Percentiles rank a stretch among this genome's conserved stretches.
Conservation (phyloP, 495 filamentous ascomycete species). For the Thozetella sp. region DNA sequence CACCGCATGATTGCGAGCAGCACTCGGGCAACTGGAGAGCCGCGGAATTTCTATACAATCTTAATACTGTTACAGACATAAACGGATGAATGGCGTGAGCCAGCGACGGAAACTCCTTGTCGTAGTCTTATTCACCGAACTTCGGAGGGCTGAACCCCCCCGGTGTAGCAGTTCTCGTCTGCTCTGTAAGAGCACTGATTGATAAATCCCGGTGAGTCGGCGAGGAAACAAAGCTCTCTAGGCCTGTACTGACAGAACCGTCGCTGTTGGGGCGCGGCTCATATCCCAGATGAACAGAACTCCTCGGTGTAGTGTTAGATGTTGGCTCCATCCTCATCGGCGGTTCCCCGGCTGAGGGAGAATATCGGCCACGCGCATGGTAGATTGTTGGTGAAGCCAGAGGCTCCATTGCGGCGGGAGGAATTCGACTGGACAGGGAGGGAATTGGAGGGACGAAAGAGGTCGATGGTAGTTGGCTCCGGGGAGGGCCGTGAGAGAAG, state of each 20-base stretch:
- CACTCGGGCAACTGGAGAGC: no score
- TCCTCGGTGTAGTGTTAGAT: background rate
- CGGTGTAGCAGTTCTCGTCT: background rate
- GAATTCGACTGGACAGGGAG: background rate
- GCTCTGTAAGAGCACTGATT: background rate
- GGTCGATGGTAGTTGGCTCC: background rate
- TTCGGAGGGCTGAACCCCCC: background rate
- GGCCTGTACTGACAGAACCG: background rate
- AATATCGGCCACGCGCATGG: background rate
- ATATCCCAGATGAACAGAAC: background rate
- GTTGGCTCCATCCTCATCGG: background rate
- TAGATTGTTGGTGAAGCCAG: background rate
- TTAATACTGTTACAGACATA: no score
- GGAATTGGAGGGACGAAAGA: background rate
- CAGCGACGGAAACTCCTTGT: no score
- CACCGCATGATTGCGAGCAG: no score
- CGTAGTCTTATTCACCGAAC: no score
- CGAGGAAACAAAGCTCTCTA: background rate
- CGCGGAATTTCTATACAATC: no score
- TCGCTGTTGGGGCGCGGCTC: background rate
- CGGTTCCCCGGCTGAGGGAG: background rate
- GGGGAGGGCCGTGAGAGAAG: background rate
- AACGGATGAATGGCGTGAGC: no score
- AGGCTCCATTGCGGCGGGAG: background rate
- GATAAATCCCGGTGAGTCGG: background rate